A percentile compares a stretch with the other conserved stretches of the same genome.
Evolutionary conservation across 2,329 filamentous ascomycete genomes (phyloP).

Genomic region (Aureobasidium sp.): DNA sequence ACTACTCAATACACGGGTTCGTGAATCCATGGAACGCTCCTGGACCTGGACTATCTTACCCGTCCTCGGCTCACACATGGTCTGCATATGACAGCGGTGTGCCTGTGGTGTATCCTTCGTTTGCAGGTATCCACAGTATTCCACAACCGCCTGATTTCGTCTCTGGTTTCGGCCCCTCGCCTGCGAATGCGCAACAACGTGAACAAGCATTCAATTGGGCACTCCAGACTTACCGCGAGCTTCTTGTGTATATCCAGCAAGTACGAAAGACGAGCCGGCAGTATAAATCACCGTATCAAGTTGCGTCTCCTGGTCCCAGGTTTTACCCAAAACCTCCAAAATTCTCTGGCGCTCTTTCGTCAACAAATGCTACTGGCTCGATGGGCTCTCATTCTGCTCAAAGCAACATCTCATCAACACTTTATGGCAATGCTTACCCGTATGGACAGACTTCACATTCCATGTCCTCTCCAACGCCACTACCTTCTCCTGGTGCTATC

Average conservation of each 20-base stretch:
- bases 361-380: neutral
- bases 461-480: slow-evolving; percentile 5
- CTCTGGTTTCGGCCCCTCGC: slow-evolving; percentile 25
- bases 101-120: neutral
- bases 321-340: slow-evolving; percentile 56
- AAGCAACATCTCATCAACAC: neutral
- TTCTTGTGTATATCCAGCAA: slow-evolving; percentile 40
- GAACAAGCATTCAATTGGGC: slow-evolving; percentile 41
- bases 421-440: neutral
- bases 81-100: neutral
- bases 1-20: neutral
- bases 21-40: neutral
- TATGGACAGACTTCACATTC: slow-evolving; percentile 23
- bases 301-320: slow-evolving; percentile 43
- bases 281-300: slow-evolving; percentile 30
- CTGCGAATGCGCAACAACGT: slow-evolving; percentile 34
- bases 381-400: neutral
- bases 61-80: neutral
- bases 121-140: neutral
- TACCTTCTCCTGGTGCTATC: slow-evolving; percentile 21
- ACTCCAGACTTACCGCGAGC: slow-evolving; percentile 40
- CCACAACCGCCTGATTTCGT: neutral
- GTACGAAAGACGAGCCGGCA: slow-evolving; percentile 32
- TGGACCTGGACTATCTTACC: neutral
- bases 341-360: slow-evolving; percentile 38